Conservation (phyloP, 441 rosid species). For the Bocquillonia castaneifolia region DNA sequence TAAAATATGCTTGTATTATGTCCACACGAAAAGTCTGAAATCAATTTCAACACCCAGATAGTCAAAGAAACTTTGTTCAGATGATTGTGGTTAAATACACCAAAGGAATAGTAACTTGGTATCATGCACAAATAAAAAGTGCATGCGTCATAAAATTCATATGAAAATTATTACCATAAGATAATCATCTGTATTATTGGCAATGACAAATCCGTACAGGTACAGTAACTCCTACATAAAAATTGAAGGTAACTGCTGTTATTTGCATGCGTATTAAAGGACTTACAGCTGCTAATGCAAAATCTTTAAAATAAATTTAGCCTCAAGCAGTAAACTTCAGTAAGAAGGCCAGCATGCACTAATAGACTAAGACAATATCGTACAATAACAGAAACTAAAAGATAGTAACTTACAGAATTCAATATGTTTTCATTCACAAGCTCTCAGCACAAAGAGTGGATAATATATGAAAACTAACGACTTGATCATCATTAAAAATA, state of each 20-base stretch:
- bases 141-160: slow-evolving; percentile 10
- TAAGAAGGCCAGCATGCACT: background rate
- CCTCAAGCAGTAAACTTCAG: background rate
- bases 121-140: background rate
- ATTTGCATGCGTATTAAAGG: background rate
- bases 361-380: background rate
- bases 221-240: slow-evolving; percentile 72
- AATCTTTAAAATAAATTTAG: background rate
- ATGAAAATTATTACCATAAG: slow-evolving; percentile 56
- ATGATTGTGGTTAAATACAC: background rate
- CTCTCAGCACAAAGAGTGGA: background rate
- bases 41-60: background rate
- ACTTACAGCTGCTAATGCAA: slow-evolving; percentile 4
- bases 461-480: background rate
- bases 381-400: background rate
- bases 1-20: background rate
- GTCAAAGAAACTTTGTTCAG: background rate
- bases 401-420: background rate
- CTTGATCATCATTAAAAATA: background rate
- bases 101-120: background rate
- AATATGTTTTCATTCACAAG: background rate
- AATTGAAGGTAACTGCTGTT: slow-evolving; percentile 14
- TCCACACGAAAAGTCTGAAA: background rate
- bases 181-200: slow-evolving; percentile 79
- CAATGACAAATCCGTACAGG: slow-evolving; percentile 81